phyloP scores from a whole-genome alignment of 331 rosid genomes.

The Pyrus hybrid region DNA sequence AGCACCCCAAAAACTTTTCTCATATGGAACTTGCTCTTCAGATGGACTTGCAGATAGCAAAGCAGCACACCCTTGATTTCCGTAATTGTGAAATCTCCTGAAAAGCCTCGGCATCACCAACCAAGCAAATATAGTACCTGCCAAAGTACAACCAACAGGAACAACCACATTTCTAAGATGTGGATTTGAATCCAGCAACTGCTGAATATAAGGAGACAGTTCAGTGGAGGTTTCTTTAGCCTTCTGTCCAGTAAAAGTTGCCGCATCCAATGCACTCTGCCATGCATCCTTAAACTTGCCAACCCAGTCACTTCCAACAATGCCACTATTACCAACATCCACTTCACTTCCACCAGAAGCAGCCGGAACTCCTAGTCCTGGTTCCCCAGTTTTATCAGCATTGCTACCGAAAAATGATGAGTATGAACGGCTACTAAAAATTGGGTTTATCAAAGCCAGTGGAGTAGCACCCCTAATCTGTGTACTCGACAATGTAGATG shows the following conservation, averaged over 20 bases:
- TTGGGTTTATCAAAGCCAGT: conserved; percentile 8
- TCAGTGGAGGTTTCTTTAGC: conserved; percentile 60
- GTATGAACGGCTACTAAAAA: conserved; percentile 34
- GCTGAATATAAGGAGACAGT: conserved; percentile 52
- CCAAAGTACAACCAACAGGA: conserved; percentile 56
- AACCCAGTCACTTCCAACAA: conserved; percentile 39
- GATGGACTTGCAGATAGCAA: conserved; percentile 31
- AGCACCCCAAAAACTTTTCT: conserved; percentile 91
- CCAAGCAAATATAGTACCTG: conserved; percentile 76
- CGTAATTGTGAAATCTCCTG: conserved; percentile 67
- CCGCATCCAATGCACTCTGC: conserved; percentile 54
- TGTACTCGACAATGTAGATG: conserved; percentile 18
- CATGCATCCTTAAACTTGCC: conserved; percentile 51
- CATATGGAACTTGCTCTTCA: conserved; percentile 51
- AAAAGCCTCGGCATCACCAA: conserved; percentile 74
- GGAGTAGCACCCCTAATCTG: conserved; percentile 20
- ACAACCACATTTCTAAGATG: conserved; percentile 48
- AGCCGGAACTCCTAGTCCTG: conserved; percentile 32
- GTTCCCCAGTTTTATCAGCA: conserved; percentile 18
- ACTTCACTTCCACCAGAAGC: conserved; percentile 37
- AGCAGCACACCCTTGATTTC: conserved; percentile 43
- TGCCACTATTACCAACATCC: conserved; percentile 26
- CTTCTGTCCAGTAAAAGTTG: conserved; percentile 45
- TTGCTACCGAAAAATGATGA: conserved; percentile 39
- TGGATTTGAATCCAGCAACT: conserved; percentile 64